phyloP scores from a whole-genome alignment of 306 rosid species.

The Acmispon strigosus region DNA sequence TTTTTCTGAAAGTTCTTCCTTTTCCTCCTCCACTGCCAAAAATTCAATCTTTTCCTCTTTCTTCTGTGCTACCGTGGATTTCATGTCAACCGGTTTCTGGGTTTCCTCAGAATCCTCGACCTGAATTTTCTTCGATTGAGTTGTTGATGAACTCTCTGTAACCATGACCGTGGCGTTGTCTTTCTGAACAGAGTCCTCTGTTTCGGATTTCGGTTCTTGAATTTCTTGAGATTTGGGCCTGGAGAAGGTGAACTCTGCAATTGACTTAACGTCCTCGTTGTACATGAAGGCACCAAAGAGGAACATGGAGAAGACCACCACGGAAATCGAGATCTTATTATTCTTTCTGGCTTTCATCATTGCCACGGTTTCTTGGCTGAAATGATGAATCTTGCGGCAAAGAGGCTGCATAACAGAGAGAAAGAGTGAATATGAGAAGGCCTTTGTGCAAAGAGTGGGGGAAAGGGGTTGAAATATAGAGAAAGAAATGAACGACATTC shows the following conservation, averaged over 20 bases:
- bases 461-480: slow-evolving; percentile 37
- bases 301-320: slow-evolving; percentile 48
- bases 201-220: slow-evolving; percentile 21
- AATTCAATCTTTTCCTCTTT: too few relatives aligned
- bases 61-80: not conserved
- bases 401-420: slow-evolving; percentile 39
- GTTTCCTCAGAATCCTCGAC: slow-evolving; percentile 35
- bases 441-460: not conserved
- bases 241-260: slow-evolving; percentile 64
- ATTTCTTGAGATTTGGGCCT: slow-evolving; percentile 44
- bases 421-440: not conserved
- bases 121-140: slow-evolving; percentile 20
- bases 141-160: slow-evolving; percentile 26
- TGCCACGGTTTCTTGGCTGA: slow-evolving; percentile 30
- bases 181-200: not conserved
- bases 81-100: slow-evolving; percentile 33
- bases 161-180: not conserved
- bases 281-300: slow-evolving; percentile 83
- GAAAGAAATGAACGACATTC: slow-evolving; percentile 23
- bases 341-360: slow-evolving; percentile 57
- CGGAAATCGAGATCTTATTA: slow-evolving; percentile 53
- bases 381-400: slow-evolving; percentile 44
- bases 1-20: slow-evolving; percentile 16
- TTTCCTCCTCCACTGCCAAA: too few relatives aligned
- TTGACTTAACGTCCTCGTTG: slow-evolving; percentile 69